These are phyloP conservation scores for Melampsora larici-populina DNA, from an alignment of 1,284 basidiomycete species.

Conservation along the genomic window DNA sequence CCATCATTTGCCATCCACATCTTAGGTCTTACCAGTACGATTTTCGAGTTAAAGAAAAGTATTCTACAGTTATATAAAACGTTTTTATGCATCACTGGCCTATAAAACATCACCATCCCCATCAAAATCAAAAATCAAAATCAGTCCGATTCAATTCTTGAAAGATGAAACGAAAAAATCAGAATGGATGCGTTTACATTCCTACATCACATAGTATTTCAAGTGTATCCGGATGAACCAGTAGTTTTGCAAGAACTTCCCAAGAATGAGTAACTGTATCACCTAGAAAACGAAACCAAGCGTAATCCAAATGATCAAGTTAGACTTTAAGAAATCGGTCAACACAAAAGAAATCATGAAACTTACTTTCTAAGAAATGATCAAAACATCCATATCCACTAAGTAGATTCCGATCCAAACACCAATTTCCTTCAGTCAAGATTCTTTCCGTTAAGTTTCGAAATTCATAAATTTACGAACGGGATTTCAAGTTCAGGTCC, in stretches of 20 bases:
- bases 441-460: background rate
- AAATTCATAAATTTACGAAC: conserved; percentile 57
- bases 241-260: conserved; percentile 84
- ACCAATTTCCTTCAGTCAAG: conserved; percentile 18
- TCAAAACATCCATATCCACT: conserved; percentile 93
- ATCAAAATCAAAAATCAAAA: background rate
- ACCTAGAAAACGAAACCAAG: conserved; percentile 50
- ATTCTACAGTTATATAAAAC: conserved; percentile 40
- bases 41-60: conserved; percentile 41
- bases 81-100: conserved; percentile 36
- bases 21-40: conserved; percentile 33
- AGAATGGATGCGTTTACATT: conserved; percentile 63
- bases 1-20: conserved; percentile 44
- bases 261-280: conserved; percentile 93
- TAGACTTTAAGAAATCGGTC: background rate
- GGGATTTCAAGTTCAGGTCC: conserved; percentile 98
- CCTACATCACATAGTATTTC: conserved; percentile 89
- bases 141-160: background rate
- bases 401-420: background rate
- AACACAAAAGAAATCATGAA: background rate
- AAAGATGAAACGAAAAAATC: background rate
- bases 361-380: conserved; percentile 72
- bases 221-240: conserved; percentile 69
- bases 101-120: too few species aligned
- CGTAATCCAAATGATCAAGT: too few species aligned